Percentiles rank a stretch among this genome's conserved stretches.
These are phyloP conservation scores for Picochlorum sp. DNA, from an alignment of 139 green algal species.

Conservation along the genomic window DNA sequence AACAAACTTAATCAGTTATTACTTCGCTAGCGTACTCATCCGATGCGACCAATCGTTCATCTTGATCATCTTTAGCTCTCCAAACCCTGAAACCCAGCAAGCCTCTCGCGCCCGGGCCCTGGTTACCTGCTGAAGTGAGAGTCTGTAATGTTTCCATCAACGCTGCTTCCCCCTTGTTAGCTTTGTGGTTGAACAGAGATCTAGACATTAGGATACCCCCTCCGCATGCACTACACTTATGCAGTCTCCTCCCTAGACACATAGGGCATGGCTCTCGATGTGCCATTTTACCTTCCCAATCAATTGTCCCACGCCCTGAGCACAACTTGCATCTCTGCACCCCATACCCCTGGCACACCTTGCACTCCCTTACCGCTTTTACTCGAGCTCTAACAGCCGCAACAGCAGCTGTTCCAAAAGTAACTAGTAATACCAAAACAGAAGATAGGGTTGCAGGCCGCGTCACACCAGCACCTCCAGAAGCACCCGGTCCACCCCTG, in stretches of 20 bases:
- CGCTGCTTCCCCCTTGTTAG: not conserved
- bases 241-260: conserved; percentile 21
- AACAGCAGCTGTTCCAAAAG: conserved; percentile 5
- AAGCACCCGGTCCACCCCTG: not conserved
- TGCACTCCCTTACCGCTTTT: conserved; percentile 11
- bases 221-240: conserved; percentile 16
- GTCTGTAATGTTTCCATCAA: conserved; percentile 5
- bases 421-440: conserved; percentile 9
- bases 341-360: conserved; percentile 20
- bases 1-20: not conserved
- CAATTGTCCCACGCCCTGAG: conserved; percentile 11
- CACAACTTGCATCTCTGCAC: conserved; percentile 30
- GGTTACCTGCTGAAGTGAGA: not conserved
- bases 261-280: conserved; percentile 24
- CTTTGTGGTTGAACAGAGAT: conserved; percentile 15
- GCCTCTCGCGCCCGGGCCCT: not conserved
- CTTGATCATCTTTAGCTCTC: not conserved
- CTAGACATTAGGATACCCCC: conserved; percentile 7
- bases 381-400: conserved; percentile 13
- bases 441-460: not conserved
- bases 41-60: not conserved
- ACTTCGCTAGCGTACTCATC: conserved; percentile 3
- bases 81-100: not conserved
- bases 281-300: conserved; percentile 29
- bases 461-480: not conserved